Evolutionary conservation across 2,329 filamentous ascomycete genomes (phyloP).

Genomic region (Colletotrichum coccodes): DNA sequence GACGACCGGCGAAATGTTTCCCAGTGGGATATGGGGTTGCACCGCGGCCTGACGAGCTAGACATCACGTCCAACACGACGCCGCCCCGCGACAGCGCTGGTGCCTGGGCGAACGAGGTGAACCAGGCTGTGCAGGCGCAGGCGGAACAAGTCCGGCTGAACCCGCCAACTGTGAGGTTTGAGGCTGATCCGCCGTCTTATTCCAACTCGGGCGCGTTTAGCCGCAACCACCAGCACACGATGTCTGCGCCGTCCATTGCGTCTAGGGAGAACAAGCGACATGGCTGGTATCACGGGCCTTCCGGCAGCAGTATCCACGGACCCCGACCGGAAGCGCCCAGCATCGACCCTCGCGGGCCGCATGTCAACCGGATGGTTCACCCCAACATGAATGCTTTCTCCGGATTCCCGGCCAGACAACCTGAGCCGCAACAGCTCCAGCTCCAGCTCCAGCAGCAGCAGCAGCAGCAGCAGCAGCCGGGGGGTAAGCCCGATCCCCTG

Average conservation of each 20-base stretch:
- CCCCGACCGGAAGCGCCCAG: slow-evolving; percentile 36
- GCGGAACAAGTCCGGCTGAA: slow-evolving; percentile 60
- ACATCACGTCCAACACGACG: slow-evolving; percentile 64
- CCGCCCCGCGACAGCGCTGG: slow-evolving; percentile 63
- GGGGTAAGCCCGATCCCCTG: slow-evolving; percentile 45
- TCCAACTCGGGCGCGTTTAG: slow-evolving; percentile 25
- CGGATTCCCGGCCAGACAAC: slow-evolving; percentile 57
- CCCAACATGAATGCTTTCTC: slow-evolving; percentile 64
- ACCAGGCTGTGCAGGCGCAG: slow-evolving; percentile 64
- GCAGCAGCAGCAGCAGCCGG: slow-evolving; percentile 34
- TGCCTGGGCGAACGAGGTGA: slow-evolving; percentile 66
- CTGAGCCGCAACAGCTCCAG: slow-evolving; percentile 34
- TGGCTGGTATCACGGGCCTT: slow-evolving; percentile 75
- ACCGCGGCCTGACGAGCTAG: slow-evolving; percentile 73
- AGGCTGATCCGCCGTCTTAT: slow-evolving; percentile 54
- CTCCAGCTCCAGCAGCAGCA: slow-evolving; percentile 25
- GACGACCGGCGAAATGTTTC: slow-evolving; percentile 62
- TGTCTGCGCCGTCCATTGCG: slow-evolving; percentile 66
- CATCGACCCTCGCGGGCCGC: slow-evolving; percentile 49
- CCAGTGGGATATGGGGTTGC: slow-evolving; percentile 73
- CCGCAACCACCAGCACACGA: slow-evolving; percentile 62
- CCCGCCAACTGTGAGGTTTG: slow-evolving; percentile 64
- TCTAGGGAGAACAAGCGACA: slow-evolving; percentile 73
- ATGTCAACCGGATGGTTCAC: slow-evolving; percentile 67
- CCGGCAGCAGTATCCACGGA: slow-evolving; percentile 42